A percentile compares a stretch with the other conserved stretches of the same genome.
These are phyloP conservation scores for Tolypocladium nubicola DNA, from an alignment of 2,329 filamentous ascomycete species.

Conservation along the genomic window DNA sequence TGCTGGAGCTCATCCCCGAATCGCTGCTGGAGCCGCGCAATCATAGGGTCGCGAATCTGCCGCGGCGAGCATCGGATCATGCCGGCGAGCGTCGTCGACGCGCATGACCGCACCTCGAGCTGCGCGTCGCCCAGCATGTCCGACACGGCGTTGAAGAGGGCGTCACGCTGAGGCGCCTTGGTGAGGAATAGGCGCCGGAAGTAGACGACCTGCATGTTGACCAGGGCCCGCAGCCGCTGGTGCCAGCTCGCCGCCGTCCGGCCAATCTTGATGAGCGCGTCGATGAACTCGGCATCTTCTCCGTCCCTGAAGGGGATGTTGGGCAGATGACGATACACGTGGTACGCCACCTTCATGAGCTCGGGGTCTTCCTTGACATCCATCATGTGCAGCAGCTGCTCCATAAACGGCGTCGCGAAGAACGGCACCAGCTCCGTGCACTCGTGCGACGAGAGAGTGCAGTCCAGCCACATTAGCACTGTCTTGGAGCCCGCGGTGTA, in stretches of 20 bases:
- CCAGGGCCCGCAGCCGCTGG: slow-evolving; percentile 83
- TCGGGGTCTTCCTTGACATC: slow-evolving; percentile 98
- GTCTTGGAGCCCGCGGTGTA: slow-evolving; percentile 97
- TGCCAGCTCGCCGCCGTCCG: slow-evolving; percentile 83
- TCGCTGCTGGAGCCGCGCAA: slow-evolving; percentile 62
- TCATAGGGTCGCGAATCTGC: slow-evolving; percentile 65
- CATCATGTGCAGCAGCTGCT: slow-evolving; percentile 98
- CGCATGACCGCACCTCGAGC: slow-evolving; percentile 86
- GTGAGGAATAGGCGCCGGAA: slow-evolving; percentile 93
- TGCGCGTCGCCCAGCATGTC: slow-evolving; percentile 89
- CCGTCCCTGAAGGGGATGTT: slow-evolving; percentile 88
- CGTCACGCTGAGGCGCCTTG: slow-evolving; percentile 59
- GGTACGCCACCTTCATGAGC: slow-evolving; percentile 85
- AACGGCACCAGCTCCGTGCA: slow-evolving; percentile 85
- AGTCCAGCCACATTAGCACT: slow-evolving; percentile 88
- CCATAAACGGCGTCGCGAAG: slow-evolving; percentile 82
- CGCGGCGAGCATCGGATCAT: slow-evolving; percentile 96
- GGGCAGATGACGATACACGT: slow-evolving; percentile 90
- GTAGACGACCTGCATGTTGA: slow-evolving; percentile 98
- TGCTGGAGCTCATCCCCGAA: slow-evolving; percentile 70
- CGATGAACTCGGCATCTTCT: slow-evolving; percentile 76
- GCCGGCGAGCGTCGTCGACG: slow-evolving; percentile 84
- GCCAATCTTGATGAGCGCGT: slow-evolving; percentile 78
- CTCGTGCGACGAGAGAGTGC: slow-evolving; percentile 80
- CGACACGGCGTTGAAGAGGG: slow-evolving; percentile 84